A percentile compares a stretch with the other conserved stretches of the same genome.
Evolutionary conservation across 2,329 filamentous ascomycete genomes (phyloP).

Genomic region (Calonectria naviculata): DNA sequence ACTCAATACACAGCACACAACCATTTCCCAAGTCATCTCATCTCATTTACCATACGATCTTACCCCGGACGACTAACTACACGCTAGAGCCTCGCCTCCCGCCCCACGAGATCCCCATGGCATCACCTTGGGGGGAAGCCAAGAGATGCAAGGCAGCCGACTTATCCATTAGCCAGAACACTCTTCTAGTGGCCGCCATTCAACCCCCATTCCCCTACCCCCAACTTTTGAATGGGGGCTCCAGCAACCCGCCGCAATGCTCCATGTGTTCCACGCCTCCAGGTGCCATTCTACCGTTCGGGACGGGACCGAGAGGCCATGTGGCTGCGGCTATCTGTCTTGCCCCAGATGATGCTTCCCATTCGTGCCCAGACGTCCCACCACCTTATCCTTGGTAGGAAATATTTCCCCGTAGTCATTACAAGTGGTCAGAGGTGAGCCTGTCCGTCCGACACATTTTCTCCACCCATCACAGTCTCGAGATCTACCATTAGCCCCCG

Average conservation of each 20-base stretch:
- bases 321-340: background rate
- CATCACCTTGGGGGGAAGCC: background rate
- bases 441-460: slow-evolving; percentile 14
- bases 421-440: background rate
- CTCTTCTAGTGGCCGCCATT: background rate
- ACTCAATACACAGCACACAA: background rate
- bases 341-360: slow-evolving; percentile 3
- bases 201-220: slow-evolving; percentile 28
- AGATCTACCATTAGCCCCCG: slow-evolving; percentile 7
- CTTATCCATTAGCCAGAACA: background rate
- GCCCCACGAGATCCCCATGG: background rate
- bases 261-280: slow-evolving; percentile 14
- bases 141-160: slow-evolving; percentile 4
- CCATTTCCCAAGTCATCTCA: background rate
- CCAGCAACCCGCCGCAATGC: background rate
- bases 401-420: background rate
- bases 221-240: background rate
- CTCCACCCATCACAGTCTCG: slow-evolving; percentile 24
- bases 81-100: slow-evolving; percentile 2
- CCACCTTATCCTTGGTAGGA: background rate
- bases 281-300: slow-evolving; percentile 1
- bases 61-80: background rate
- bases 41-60: slow-evolving; percentile 6
- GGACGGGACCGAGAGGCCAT: background rate
- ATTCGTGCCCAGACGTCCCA: background rate